Evolutionary conservation across 2,329 filamentous ascomycete species (phyloP), one percentile per base, ranked within the genome.

Genomic region (Alternaria gaisen): DNA sequence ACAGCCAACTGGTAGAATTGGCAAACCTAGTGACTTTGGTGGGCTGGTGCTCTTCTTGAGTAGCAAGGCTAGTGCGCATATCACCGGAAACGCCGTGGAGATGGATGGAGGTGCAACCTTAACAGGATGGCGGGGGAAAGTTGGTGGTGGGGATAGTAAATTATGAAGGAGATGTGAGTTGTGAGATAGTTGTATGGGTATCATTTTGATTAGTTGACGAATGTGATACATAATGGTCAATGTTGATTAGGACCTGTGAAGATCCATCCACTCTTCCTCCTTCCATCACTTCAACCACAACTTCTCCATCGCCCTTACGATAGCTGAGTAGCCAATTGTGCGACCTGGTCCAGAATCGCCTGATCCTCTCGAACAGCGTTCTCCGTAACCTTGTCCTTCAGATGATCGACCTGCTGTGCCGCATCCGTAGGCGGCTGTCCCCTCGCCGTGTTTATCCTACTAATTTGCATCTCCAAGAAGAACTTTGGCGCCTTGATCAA

Each of bases 401-500:
- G 76, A 72, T 88, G 86, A 53, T 87, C 82, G 10, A 88, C 85
- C 72, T 84, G 83, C 69, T 79, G 75, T 9, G 83, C 84, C 0
- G 86, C 75, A n/a, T 78, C 83, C 0, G 80, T 78, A 2, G 85
- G 86, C 42, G 82, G 74, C 53, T 83, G 84, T 0, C 87, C 86
- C 77, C 88, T 85, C 0, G 87, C 87, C 0, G 85, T 86, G 75
- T 86, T 80, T 65, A 88, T 88, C 22, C 86, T 80, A 41, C 83
- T 83, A 34, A 88, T 81, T 76, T 89, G 87, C 73, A 87, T 85
- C 60, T 83, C 78, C 42, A 88, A 72, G 73, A 88, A 88, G 82
- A 89, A 89, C 76, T 88, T 88, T 63, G 87, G 87, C 5, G 85
- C 84, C 76, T 88, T 88, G 76, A 88, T 84, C 2, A 80, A 11